Percentiles rank a stretch among this genome's conserved stretches.
Conservation (phyloP, 495 filamentous ascomycete genomes). For the Penicillium crystallinum region DNA sequence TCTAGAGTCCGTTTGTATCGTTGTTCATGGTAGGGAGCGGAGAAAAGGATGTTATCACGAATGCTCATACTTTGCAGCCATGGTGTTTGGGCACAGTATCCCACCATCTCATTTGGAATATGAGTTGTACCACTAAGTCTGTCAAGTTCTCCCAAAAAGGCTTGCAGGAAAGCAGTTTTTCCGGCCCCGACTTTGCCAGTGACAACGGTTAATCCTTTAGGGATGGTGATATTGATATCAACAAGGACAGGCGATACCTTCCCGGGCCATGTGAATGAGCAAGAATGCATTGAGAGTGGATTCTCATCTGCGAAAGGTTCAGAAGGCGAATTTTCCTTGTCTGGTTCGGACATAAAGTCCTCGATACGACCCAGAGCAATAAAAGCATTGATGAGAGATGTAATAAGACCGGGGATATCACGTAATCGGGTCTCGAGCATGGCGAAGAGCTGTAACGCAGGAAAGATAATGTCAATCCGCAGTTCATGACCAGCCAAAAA, state of each 20-base stretch:
- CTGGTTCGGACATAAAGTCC: conserved; percentile 75
- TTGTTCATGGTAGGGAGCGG: conserved; percentile 59
- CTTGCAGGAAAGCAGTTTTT: conserved; percentile 75
- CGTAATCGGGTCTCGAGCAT: conserved; percentile 66
- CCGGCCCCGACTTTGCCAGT: conserved; percentile 72
- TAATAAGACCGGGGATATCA: conserved; percentile 66
- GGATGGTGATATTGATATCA: conserved; percentile 56
- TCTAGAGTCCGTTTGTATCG: conserved; percentile 56
- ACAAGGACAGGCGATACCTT: conserved; percentile 54
- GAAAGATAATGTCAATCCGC: conserved; percentile 74
- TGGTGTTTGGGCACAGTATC: conserved; percentile 79
- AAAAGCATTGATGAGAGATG: conserved; percentile 64
- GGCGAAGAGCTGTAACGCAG: conserved; percentile 69
- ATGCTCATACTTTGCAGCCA: conserved; percentile 93
- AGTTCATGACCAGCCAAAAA: conserved; percentile 57
- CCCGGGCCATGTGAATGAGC: conserved; percentile 75
- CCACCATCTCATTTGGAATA: conserved; percentile 63
- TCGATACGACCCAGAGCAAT: conserved; percentile 76
- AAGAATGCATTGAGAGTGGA: conserved; percentile 49
- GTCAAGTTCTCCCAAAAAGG: conserved; percentile 75
- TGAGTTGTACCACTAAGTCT: conserved; percentile 51
- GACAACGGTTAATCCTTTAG: conserved; percentile 60
- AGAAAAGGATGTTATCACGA: conserved; percentile 78
- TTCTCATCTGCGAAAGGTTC: conserved; percentile 25
- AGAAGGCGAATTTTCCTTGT: conserved; percentile 52